Evolutionary conservation across 2,329 filamentous ascomycete genomes (phyloP), one percentile per base, ranked within the genome.

Genomic region (Arthroderma sp.): DNA sequence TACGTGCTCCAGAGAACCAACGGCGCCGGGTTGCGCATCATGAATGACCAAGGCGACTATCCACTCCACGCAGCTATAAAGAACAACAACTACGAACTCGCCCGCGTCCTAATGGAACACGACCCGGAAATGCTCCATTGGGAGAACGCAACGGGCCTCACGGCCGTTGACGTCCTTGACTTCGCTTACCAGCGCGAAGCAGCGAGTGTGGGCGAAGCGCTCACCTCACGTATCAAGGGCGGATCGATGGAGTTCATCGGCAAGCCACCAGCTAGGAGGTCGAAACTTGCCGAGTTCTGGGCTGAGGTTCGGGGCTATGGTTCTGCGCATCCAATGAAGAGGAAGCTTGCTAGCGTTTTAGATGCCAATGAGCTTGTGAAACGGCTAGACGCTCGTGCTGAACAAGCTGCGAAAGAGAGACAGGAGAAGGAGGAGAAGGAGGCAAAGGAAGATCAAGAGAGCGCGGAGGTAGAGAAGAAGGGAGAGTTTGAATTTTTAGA

Each of bases 361-460:
- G 76, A 80, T 57, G 75, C 76, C 7, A 79, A 78, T 53, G 75
- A 79, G 57, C 73, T 80, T 15, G 73, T 74, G 6, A 74, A 69
- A 52, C 55, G 74, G 27, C 51, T 74, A 50, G 68, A 64, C 1
- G 31, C 50, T 38, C 48, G 51, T 43, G 34, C 43, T 36, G 1
- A 5, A 4, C 10, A n/a, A 10, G 7, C 9, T 9, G 15, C n/a
- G 33, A 22, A n/a, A 3, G 22, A n/a, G 8, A 31, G 9, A 2
- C 39, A n/a, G 22, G 33, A 45, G 28, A 15, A 28, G 40, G 36
- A 48, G 34, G 29, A 39, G 38, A 11, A 22, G 11, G 22, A n/a
- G 15, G 15, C 15, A 22, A 22, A 3, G 15, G 15, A 22, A 22
- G 15, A 22, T 22, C 15, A 22, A 22, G 15, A 22, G 15, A 22